A percentile compares a stretch with the other conserved stretches of the same genome.
phyloP scores from a whole-genome alignment of 2,329 filamentous ascomycete species.

The Emergomyces pasteurianus region DNA sequence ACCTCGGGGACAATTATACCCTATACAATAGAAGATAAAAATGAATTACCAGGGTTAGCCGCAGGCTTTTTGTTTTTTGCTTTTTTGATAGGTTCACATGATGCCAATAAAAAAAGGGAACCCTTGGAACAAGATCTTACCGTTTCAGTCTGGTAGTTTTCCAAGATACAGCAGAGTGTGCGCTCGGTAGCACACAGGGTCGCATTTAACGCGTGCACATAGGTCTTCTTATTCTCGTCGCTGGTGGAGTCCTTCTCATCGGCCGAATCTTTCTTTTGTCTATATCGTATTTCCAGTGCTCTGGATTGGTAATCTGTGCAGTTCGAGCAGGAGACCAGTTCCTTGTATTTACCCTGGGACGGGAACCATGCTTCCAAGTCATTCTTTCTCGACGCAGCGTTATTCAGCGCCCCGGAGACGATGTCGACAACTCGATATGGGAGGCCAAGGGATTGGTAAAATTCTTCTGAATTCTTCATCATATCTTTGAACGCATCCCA shows the following conservation, averaged over 20 bases:
- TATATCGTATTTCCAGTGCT: constrained; percentile 84
- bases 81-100: neutral
- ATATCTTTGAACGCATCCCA: constrained; percentile 92
- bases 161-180: constrained; percentile 84
- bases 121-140: constrained; percentile 32
- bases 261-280: constrained; percentile 65
- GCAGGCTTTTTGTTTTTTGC: neutral
- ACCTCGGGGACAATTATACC: constrained; percentile 71
- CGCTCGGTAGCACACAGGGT: constrained; percentile 85
- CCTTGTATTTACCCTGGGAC: constrained; percentile 95
- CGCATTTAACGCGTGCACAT: constrained; percentile 85
- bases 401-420: constrained; percentile 91
- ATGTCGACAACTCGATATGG: constrained; percentile 90
- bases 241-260: neutral
- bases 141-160: constrained; percentile 91
- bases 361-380: constrained; percentile 96
- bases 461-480: constrained; percentile 83
- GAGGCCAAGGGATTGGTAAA: constrained; percentile 79
- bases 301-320: constrained; percentile 96
- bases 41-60: neutral
- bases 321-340: constrained; percentile 94
- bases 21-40: constrained; percentile 23
- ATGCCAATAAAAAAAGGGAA: neutral
- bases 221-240: constrained; percentile 68
- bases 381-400: constrained; percentile 80